Base-by-base conservation (phyloP, 202 grass and related monocot species). In the Setaria italica region DNA sequence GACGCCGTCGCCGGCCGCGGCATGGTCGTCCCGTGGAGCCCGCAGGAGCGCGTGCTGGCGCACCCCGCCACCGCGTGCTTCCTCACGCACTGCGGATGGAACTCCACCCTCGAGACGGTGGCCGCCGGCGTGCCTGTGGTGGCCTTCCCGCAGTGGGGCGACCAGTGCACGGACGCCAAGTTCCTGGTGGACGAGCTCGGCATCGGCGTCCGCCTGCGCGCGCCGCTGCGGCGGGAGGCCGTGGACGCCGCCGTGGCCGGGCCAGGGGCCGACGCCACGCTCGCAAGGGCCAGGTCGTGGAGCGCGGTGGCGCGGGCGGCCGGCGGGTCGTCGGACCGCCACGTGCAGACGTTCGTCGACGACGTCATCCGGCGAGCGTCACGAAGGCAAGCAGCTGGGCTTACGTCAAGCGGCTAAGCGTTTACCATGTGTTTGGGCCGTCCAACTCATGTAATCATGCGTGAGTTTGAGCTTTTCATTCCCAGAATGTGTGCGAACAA, bases 61-160 rank as follows among this genome's bases (percentile, higher is more conserved):
- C 91, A 93, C 46, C 9, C 39, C 21, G 30, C 91, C 0, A 51
- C 85, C 0, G 91, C 46, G 55, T 93, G 90, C 80, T 92, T 92
- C 79, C 41, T 92, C 63, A 89, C 87, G 50, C 90, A 92, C 82
- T 92, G 90, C 63, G 90, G 90, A 4, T 92, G 87, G 90, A 92
- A 89, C 84, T 92, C 90, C 3, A 80, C 76, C 37, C 70, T 87
- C 19, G 90, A 92, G 84, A 88, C 82, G 21, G 56, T 93, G 33
- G 60, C 88, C 41, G 82, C 85, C 0, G 91, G 88, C 6, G 88
- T 93, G 30, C 88, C 91, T 16, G 88, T 93, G 57, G 67, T 93
- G 34, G 85, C 82, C 2, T 90, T 76, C 77, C 91, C 91, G 1
- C 85, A 88, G 58, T 93, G 64, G 49, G 88, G 91, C 0, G 88